phyloP scores from a whole-genome alignment of 306 rosid species.

The Benincasa hispida region DNA sequence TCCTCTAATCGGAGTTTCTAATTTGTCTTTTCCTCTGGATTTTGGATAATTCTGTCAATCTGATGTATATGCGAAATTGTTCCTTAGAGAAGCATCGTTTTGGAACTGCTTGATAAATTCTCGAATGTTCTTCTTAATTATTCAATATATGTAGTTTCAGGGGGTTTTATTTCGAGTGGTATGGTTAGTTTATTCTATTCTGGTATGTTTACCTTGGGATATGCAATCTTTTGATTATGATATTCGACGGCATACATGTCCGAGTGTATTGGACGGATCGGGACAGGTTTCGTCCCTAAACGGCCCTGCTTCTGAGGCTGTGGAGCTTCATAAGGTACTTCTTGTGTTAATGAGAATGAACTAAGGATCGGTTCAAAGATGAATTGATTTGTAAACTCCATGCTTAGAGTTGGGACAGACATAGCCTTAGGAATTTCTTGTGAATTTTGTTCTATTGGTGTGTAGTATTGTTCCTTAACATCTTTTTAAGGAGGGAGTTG shows the following conservation, averaged over 20 bases:
- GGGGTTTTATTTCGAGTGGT: slow-evolving; percentile 4
- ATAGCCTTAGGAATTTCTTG: background rate
- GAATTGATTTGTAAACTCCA: background rate
- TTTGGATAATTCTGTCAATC: too few relatives aligned
- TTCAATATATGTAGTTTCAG: slow-evolving; percentile 15
- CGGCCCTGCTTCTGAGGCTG: slow-evolving; percentile 3
- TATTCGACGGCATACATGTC: slow-evolving; percentile 10
- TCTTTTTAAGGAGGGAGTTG: background rate
- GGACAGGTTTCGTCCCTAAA: slow-evolving; percentile 7
- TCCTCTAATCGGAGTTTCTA: background rate
- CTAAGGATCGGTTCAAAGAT: background rate
- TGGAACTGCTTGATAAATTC: background rate
- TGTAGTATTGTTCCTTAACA: background rate
- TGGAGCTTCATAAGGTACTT: slow-evolving; percentile 14
- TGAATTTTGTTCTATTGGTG: background rate
- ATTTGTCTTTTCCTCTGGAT: background rate
- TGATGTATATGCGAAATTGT: background rate
- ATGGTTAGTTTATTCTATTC: slow-evolving; percentile 5
- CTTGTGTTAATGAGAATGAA: slow-evolving; percentile 2
- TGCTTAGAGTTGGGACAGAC: background rate
- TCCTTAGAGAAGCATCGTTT: background rate
- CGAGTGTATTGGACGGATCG: slow-evolving; percentile 6
- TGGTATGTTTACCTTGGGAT: background rate
- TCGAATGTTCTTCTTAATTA: background rate
- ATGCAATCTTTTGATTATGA: slow-evolving; percentile 4